Base-by-base conservation (phyloP, 2,329 filamentous ascomycete species). In the Furcasterigmium sp. region DNA sequence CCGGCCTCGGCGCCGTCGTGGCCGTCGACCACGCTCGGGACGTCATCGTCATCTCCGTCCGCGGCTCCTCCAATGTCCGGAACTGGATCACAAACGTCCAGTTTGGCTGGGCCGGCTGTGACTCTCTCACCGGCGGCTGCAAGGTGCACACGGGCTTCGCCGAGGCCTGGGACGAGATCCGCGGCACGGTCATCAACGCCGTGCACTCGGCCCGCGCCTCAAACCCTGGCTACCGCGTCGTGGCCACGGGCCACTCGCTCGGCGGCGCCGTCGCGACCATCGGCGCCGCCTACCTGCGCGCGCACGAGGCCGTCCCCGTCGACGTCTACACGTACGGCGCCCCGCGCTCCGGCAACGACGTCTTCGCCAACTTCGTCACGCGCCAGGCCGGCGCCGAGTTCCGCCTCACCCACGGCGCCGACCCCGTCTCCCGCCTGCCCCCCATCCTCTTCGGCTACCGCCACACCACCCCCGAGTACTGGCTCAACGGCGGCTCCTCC, bases 381-480 rank as follows among this genome's bases (percentile, higher is more conserved):
- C 51, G 53, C 38, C 78, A 83, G 51, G 46, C 63, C 2, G 76
- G 76, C 42, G 57, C 57, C 43, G 74, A 78, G 50, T 83, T 72
- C 64, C 80, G 85, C 49, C 68, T 87, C 41, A 88, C 85, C 2
- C 84, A 89, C 62, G 63, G 62, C 34, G 66, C 75, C 52, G 86
- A 90, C 58, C 80, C 82, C 1, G 76, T 89, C 2, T 82, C 85
- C 0, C 75, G 80, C 35, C 69, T 90, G 29, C 84, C 85, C 2
- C 76, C 82, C 10, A 62, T 78, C 45, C 41, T 75, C 37, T 59
- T 84, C 41, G 75, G 76, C 26, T 89, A 80, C 65, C 65, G 73
- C 30, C 85, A 88, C 60, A 75, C 78, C n/a, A 76, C 70, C 14
- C 82, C 84, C 2, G 85, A 89, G 68, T 87, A 81, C 63, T 87